Evolutionary conservation across 768 basidiomycete species (phyloP), one percentile per base, ranked within the genome.

Genomic region (Amanita phalloides): DNA sequence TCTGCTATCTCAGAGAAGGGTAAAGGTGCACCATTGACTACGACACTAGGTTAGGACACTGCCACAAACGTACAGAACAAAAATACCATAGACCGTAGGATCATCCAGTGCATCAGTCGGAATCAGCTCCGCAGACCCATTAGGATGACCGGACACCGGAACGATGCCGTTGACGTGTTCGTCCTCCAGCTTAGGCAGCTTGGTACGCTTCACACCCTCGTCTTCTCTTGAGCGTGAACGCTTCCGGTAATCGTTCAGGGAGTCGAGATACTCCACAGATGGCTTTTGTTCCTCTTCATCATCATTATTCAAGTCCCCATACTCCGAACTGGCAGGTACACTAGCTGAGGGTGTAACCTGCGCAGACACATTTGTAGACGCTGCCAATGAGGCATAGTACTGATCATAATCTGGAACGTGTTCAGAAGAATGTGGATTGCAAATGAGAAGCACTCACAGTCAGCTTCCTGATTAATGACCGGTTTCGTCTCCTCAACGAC

Each of bases 1-100:
- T 96, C 93, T 2, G 89, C 94, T 39, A 98, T 80, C 55, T 84
- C 73, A 3, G 83, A 87, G 59, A 88, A 85, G 6, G 79, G 75
- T 58, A 88, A 81, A 17, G 80, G 73, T 37, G 73, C 68, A 11
- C 92, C 91, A 54, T 84, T 83, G 23, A 97, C 92, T 90, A 30
- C 2, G 28, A 25, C 2, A 14, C 10, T 23, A 10, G 14, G 21
- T 47, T 13, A 47, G 45, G n/a, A 33, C 23, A 35, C 37, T 14
- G 6, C 14, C 38, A 26, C 23, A 5, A 46, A 10, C 54, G 1
- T 37, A 37, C 54, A 39, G 36, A 32, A 35, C 35, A 51, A 38
- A 64, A 79, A 53, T 59, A 81, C 90, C 86, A 61, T 79, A 74
- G n/a, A 86, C 80, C 30, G 79, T 65, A 28, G 85, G 82, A 57